phyloP scores from a whole-genome alignment of 805 yeast genomes.

The Saccharomycodes ludwigii region DNA sequence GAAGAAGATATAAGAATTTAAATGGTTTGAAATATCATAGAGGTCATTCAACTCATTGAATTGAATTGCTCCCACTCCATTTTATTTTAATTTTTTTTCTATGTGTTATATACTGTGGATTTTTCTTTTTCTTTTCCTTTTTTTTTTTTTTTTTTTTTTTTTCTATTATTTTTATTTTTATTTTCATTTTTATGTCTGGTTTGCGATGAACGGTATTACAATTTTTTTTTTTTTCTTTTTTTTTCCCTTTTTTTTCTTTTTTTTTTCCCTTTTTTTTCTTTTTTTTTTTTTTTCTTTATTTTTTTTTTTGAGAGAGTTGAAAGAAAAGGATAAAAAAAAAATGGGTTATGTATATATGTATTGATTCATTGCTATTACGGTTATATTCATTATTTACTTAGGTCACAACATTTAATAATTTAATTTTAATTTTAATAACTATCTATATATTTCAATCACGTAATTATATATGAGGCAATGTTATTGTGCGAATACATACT shows the following conservation, averaged over 20 bases:
- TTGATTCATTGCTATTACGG: too few relatives aligned
- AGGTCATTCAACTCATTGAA: constrained; percentile 91
- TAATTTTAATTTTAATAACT: too few relatives aligned
- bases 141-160: background rate
- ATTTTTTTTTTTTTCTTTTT: background rate
- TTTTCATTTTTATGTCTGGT: constrained; percentile 1
- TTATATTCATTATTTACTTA: too few relatives aligned
- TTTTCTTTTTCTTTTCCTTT: background rate
- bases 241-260: background rate
- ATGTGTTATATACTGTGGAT: background rate
- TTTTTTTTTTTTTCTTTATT: too few relatives aligned
- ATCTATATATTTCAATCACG: too few relatives aligned
- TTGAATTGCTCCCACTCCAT: background rate
- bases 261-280: background rate
- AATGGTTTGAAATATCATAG: constrained; percentile 95
- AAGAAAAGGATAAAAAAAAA: too few relatives aligned
- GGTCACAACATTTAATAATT: too few relatives aligned
- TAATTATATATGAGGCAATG: too few relatives aligned
- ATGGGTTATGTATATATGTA: too few relatives aligned
- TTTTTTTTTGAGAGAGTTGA: too few relatives aligned
- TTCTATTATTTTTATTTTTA: background rate
- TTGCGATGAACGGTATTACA: background rate
- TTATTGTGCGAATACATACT: too few relatives aligned
- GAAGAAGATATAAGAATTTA: constrained; percentile 89
- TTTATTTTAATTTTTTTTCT: background rate